These are phyloP conservation scores for Hordeum marinum DNA, from an alignment of 176 grass and related monocot genomes.

Conservation along the genomic window DNA sequence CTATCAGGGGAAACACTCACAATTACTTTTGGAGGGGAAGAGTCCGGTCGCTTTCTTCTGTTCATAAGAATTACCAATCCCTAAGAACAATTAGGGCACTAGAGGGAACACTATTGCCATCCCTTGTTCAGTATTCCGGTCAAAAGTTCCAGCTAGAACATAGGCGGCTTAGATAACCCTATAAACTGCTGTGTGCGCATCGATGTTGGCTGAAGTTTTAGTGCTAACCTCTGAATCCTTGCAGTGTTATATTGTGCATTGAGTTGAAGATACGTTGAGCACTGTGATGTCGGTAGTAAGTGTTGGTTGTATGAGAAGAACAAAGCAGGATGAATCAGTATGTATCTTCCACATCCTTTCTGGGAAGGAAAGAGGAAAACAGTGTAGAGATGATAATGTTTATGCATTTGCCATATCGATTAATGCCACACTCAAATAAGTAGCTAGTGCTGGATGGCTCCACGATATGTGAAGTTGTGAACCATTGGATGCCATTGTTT, in stretches of 20 bases:
- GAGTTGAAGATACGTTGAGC: background rate
- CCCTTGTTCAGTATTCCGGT: background rate
- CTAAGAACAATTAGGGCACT: conserved; percentile 6
- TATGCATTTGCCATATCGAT: background rate
- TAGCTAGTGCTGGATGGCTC: background rate
- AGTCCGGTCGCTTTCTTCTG: background rate
- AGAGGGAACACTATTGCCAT: background rate
- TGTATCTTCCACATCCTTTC: background rate
- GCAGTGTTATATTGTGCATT: background rate
- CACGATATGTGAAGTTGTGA: background rate
- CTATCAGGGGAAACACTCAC: background rate
- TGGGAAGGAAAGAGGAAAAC: background rate
- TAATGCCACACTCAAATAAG: background rate
- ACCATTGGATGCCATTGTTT: background rate
- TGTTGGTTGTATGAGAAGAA: background rate
- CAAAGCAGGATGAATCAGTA: background rate
- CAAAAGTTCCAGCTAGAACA: background rate
- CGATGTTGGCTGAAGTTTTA: background rate
- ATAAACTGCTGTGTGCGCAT: background rate
- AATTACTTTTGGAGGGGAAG: background rate
- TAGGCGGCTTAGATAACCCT: background rate
- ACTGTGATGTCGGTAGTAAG: background rate
- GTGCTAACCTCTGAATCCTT: background rate
- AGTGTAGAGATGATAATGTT: background rate
- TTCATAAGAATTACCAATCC: conserved; percentile 1